Evolutionary conservation across 2,329 filamentous ascomycete species (phyloP), one percentile per base, ranked within the genome.

Genomic region (Colletotrichum tropicicola): DNA sequence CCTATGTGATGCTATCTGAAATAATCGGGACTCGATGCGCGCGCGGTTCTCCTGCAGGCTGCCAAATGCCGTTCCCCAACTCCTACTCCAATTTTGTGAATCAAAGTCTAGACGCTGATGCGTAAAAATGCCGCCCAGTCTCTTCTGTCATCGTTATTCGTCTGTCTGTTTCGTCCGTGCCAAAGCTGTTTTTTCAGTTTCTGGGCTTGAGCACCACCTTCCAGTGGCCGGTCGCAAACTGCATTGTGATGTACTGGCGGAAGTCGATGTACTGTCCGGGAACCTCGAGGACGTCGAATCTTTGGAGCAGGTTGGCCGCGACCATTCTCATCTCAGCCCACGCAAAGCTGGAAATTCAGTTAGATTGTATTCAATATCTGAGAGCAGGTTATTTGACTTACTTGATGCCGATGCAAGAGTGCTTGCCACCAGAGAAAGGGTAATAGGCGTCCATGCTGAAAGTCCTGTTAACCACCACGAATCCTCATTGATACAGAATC

Each of bases 181-280:
- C 47, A 12, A 23, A 12, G n/a, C n/a, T n/a, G n/a, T n/a, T n/a
- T n/a, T 28, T 6, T 51, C n/a, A 65, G 49, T 37, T 45, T 25
- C 61, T 55, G 15, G 73, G 75, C 71, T 77, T 76, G 72, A 73
- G 73, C 67, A 76, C 70, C 67, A 75, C 71, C 63, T 69, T 66
- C 71, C 73, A 78, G 72, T 75, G 54, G 6, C 67, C 68, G 0
- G 68, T 70, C 3, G 60, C 52, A 48, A 71, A 70, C 23, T 71
- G 70, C 69, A 72, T 72, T 5, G 69, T 71, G 43, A 71, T 72
- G 48, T 67, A 72, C 32, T 72, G 70, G 6, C 70, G 52, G 56
- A 67, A 72, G 56, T 71, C 70, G 6, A 70, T 64, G 17, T 67
- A 30, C 48, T 72, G 70, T 4, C 61, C 66, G 3, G 64, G 68